A percentile compares a stretch with the other conserved stretches of the same genome.
These are phyloP conservation scores for Xylariales sp. DNA, from an alignment of 2,329 filamentous ascomycete genomes.

Conservation along the genomic window DNA sequence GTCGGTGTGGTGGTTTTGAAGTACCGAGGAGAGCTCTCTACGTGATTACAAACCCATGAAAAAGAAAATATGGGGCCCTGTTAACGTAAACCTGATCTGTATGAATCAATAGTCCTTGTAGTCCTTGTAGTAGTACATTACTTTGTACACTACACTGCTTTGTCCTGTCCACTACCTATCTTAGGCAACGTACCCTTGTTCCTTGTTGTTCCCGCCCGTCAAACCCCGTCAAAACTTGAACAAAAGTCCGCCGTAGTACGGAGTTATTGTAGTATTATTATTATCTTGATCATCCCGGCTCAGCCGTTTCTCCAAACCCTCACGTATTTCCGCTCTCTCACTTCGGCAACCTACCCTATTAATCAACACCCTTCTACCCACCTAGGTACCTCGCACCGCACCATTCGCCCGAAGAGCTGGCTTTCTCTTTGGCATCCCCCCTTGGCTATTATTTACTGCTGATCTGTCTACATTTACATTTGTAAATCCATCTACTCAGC, in stretches of 20 bases:
- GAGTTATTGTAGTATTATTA: not conserved
- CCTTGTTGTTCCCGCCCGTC: not conserved
- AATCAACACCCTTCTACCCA: constrained; percentile 6
- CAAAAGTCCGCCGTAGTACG: constrained; percentile 2
- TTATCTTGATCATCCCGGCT: constrained; percentile 14
- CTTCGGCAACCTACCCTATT: constrained; percentile 31
- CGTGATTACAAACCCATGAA: constrained; percentile 32
- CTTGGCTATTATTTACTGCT: not conserved
- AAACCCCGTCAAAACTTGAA: not conserved
- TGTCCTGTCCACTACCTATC: not conserved
- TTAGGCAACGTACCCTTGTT: too few species aligned
- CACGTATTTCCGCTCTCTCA: constrained; percentile 8
- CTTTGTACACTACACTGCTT: too few species aligned
- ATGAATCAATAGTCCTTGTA: not conserved
- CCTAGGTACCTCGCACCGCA: not conserved
- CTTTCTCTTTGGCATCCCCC: constrained; percentile 29
- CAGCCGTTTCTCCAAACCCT: not conserved
- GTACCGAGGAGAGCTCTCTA: too few species aligned
- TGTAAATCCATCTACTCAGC: constrained; percentile 7
- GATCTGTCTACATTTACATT: not conserved
- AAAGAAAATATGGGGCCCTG: constrained; percentile 12
- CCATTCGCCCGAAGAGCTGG: constrained; percentile 40
- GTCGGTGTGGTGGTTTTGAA: not conserved
- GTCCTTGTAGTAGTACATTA: not conserved
- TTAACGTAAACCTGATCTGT: not conserved